These are phyloP conservation scores for Rhizopus stolonifer DNA, from an alignment of 371 early-diverging fungal species.

Conservation along the genomic window DNA sequence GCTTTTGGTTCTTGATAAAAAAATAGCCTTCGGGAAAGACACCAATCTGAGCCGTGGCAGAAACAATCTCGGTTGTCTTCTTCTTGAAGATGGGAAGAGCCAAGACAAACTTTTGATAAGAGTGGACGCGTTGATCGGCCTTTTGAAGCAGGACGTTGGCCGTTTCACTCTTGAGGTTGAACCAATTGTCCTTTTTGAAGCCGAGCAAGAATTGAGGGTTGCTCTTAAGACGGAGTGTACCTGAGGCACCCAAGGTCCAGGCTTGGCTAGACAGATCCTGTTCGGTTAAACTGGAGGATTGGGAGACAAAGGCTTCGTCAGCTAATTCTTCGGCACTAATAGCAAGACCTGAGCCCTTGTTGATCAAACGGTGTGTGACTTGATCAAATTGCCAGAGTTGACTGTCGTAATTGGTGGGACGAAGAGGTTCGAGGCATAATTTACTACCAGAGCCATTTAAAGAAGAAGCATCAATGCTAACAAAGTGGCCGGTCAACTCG, in stretches of 20 bases:
- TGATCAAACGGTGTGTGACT: constrained; percentile 43
- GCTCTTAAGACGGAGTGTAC: constrained; percentile 38
- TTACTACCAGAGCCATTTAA: constrained; percentile 25
- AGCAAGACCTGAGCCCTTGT: constrained; percentile 52
- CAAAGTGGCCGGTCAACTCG: constrained; percentile 32
- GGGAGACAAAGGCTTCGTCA: constrained; percentile 43
- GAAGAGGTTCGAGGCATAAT: constrained; percentile 36
- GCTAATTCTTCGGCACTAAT: constrained; percentile 49
- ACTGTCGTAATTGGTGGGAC: constrained; percentile 32
- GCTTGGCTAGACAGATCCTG: constrained; percentile 24
- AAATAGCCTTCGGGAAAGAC: constrained; percentile 60
- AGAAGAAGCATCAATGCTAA: constrained; percentile 37
- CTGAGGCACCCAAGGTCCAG: constrained; percentile 28
- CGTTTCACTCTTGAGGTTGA: constrained; percentile 35
- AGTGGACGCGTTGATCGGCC: constrained; percentile 14
- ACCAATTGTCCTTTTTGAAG: constrained; percentile 47
- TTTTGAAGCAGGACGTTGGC: constrained; percentile 39
- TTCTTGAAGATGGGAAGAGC: constrained; percentile 42
- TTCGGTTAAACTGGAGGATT: constrained; percentile 27
- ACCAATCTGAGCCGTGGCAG: constrained; percentile 24
- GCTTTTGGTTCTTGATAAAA: constrained; percentile 59
- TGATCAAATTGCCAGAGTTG: constrained; percentile 58
- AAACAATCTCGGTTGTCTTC: constrained; percentile 16
- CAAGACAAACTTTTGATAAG: constrained; percentile 35
- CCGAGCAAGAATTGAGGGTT: constrained; percentile 44